A percentile compares a stretch with the other conserved stretches of the same genome.
These are phyloP conservation scores for Aureobasidium sp. DNA, from an alignment of 2,329 filamentous ascomycete genomes.

Conservation along the genomic window DNA sequence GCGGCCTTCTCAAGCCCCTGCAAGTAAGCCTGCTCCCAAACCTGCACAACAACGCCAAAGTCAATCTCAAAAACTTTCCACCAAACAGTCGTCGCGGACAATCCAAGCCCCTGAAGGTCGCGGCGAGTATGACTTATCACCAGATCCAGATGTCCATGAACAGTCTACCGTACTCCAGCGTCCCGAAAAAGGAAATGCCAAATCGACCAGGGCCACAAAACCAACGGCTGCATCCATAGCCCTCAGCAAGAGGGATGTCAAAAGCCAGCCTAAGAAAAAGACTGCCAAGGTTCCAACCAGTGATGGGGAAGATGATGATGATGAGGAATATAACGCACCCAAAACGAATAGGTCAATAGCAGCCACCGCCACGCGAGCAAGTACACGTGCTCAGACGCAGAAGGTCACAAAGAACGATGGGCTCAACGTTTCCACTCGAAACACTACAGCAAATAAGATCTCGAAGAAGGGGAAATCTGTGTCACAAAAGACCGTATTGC, in stretches of 20 bases:
- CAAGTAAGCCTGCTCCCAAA: neutral
- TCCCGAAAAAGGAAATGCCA: neutral
- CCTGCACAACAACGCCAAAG: neutral
- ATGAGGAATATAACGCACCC: conserved; percentile 5
- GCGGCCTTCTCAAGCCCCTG: neutral
- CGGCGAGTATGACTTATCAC: neutral
- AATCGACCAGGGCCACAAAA: neutral
- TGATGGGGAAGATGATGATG: neutral
- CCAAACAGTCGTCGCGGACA: neutral
- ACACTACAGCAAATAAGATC: neutral
- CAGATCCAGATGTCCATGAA: neutral
- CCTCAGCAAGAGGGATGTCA: neutral
- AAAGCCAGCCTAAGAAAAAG: neutral
- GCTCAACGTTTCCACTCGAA: neutral
- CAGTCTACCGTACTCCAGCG: neutral
- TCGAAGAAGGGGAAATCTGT: no score
- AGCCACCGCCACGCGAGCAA: neutral
- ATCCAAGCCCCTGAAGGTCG: neutral
- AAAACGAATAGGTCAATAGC: neutral
- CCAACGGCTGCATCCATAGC: neutral
- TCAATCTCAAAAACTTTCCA: neutral
- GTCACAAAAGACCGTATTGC: neutral
- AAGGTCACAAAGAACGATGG: neutral
- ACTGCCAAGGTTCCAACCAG: neutral
- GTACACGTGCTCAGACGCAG: neutral